Conservation (phyloP, 345 rosid genomes). For the Pistacia integerrima region DNA sequence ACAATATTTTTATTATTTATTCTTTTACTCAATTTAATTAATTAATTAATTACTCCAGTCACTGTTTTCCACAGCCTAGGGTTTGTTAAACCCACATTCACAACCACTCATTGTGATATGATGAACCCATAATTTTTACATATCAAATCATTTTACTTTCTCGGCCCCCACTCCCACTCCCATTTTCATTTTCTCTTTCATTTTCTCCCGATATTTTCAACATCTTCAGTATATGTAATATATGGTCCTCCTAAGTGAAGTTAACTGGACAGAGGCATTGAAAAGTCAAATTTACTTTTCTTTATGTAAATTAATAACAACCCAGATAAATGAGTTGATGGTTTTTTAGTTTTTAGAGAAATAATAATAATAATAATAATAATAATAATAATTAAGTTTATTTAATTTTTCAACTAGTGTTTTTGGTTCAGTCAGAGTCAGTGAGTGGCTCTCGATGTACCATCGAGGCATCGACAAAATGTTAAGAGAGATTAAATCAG, state of each 20-base stretch:
- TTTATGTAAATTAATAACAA: not conserved
- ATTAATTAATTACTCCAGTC: not conserved
- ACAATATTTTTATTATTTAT: not conserved
- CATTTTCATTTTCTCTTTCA: conserved; percentile 7
- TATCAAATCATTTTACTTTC: conserved; percentile 23
- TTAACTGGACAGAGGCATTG: not conserved
- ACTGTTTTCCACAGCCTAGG: conserved; percentile 15
- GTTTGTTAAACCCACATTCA: conserved; percentile 8
- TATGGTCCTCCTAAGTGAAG: conserved; percentile 2
- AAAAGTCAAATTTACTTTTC: conserved; percentile 16
- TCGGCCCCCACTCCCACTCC: conserved; percentile 3
- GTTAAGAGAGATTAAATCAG: conserved; percentile 20
- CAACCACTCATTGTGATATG: conserved; percentile 30
- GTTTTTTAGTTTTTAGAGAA: not conserved
- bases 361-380: not conserved
- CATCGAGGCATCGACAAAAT: conserved; percentile 16
- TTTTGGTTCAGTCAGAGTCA: not conserved
- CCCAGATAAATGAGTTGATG: not conserved
- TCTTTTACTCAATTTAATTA: not conserved
- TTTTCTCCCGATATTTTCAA: conserved; percentile 25
- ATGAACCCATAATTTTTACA: conserved; percentile 30
- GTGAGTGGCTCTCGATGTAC: conserved; percentile 22
- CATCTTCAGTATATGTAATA: not conserved
- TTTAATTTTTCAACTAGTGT: not conserved
- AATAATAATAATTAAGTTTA: no score